Conservation (phyloP, 2,329 filamentous ascomycete species). For the Ophiostoma quercus region DNA sequence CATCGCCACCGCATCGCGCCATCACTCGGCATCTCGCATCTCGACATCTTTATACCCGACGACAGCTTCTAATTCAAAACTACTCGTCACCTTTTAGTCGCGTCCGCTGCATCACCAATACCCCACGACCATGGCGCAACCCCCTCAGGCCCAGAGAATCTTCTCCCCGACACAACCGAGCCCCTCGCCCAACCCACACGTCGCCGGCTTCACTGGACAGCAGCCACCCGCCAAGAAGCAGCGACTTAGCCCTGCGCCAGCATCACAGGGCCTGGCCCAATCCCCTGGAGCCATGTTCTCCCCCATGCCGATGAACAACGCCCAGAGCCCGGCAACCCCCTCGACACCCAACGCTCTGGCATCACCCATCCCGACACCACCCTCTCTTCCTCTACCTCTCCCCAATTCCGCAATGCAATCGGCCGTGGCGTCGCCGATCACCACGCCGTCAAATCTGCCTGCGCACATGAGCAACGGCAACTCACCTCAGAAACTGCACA, state of each 20-base stretch:
- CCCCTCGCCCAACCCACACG: slow-evolving; percentile 25
- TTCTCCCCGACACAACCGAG: slow-evolving; percentile 30
- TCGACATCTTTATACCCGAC: neutral
- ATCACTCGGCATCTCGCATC: neutral
- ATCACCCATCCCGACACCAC: slow-evolving; percentile 24
- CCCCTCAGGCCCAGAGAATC: slow-evolving; percentile 40
- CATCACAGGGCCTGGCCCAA: slow-evolving; percentile 22
- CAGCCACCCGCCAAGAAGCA: slow-evolving; percentile 31
- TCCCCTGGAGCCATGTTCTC: slow-evolving; percentile 21
- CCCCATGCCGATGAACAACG: slow-evolving; percentile 11
- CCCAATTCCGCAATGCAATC: slow-evolving; percentile 49
- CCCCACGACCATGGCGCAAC: slow-evolving; percentile 51
- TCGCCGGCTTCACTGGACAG: slow-evolving; percentile 29
- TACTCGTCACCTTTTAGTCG: neutral
- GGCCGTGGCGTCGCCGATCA: slow-evolving; percentile 13
- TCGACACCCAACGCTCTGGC: slow-evolving; percentile 27
- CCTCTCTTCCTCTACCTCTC: slow-evolving; percentile 44
- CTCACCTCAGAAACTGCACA: slow-evolving; percentile 20
- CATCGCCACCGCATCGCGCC: neutral
- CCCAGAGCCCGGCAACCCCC: slow-evolving; percentile 25
- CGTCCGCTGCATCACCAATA: neutral
- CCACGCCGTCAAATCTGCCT: slow-evolving; percentile 16
- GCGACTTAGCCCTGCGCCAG: slow-evolving; percentile 25
- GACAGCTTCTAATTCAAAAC: neutral
- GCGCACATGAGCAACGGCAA: slow-evolving; percentile 13